phyloP scores from a whole-genome alignment of 192 early-diverging fungal species.

The Entrophospora sp. region DNA sequence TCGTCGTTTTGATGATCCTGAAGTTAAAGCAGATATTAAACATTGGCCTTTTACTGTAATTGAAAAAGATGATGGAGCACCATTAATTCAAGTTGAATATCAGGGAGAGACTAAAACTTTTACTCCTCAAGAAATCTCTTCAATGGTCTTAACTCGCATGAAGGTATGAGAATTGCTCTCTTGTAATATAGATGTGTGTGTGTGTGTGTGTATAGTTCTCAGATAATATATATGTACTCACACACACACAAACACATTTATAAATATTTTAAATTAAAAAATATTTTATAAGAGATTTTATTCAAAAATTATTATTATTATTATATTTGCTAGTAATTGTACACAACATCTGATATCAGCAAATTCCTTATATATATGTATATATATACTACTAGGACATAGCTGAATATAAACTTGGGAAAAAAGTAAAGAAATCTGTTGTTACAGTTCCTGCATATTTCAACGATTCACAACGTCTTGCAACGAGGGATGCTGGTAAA shows the following conservation, averaged over 20 bases:
- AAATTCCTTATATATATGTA: no score
- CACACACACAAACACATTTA: no score
- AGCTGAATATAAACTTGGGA: constrained; percentile 70
- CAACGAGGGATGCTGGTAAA: constrained; percentile 90
- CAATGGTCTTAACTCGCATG: constrained; percentile 93
- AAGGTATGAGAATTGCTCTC: no score
- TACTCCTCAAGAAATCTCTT: constrained; percentile 86
- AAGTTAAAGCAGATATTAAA: constrained; percentile 72
- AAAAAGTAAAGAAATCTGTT: constrained; percentile 73
- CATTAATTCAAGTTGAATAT: constrained; percentile 72
- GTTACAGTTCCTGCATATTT: no score
- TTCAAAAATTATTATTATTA: no score
- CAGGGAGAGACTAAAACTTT: constrained; percentile 74
- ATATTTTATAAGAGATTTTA: neutral
- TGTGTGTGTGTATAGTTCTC: no score
- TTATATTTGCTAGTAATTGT: no score
- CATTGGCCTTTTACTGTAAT: constrained; percentile 79
- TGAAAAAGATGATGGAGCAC: constrained; percentile 54
- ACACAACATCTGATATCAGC: no score
- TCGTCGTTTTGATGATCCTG: constrained; percentile 73
- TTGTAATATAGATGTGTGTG: no score
- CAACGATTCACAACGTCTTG: constrained; percentile 79
- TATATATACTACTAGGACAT: no score
- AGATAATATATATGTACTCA: no score
- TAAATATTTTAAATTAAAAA: neutral